Percentiles rank a stretch among this genome's conserved stretches.
These are phyloP conservation scores for Pseudogymnoascus sp. DNA, from an alignment of 2,329 filamentous ascomycete species.

Conservation along the genomic window DNA sequence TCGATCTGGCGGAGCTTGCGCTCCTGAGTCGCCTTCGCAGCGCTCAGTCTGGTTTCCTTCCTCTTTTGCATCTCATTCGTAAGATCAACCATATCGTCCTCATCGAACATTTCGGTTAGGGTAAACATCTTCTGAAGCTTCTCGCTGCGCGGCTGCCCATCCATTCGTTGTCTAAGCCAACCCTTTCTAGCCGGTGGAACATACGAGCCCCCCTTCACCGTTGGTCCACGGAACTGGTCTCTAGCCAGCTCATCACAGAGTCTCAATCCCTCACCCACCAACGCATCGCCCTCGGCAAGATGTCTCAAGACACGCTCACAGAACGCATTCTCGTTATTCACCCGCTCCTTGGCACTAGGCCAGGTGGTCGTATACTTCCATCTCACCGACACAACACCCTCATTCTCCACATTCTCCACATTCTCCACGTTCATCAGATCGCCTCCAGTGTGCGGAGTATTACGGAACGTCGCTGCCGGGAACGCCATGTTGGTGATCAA, in stretches of 20 bases:
- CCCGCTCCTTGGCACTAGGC: conserved; percentile 16
- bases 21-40: not conserved
- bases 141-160: too few relatives aligned
- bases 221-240: conserved; percentile 33
- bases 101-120: not conserved
- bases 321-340: conserved; percentile 15
- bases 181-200: conserved; percentile 14
- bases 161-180: not conserved
- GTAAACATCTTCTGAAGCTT: not conserved
- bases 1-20: conserved; percentile 9
- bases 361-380: conserved; percentile 36
- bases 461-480: conserved; percentile 18
- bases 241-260: conserved; percentile 11
- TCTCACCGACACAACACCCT: conserved; percentile 42
- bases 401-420: conserved; percentile 21
- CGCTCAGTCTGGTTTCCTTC: conserved; percentile 1
- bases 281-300: not conserved
- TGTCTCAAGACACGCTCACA: conserved; percentile 18
- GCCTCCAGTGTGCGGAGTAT: conserved; percentile 17
- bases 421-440: conserved; percentile 22
- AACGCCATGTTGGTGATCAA: not conserved
- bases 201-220: conserved; percentile 33
- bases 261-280: not conserved
- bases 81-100: conserved; percentile 9
- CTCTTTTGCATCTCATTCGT: conserved; percentile 10